Percentiles rank a stretch among this genome's conserved stretches.
These are phyloP conservation scores for Goffeauzyma gilvescens DNA, from an alignment of 768 basidiomycete species.

Conservation along the genomic window DNA sequence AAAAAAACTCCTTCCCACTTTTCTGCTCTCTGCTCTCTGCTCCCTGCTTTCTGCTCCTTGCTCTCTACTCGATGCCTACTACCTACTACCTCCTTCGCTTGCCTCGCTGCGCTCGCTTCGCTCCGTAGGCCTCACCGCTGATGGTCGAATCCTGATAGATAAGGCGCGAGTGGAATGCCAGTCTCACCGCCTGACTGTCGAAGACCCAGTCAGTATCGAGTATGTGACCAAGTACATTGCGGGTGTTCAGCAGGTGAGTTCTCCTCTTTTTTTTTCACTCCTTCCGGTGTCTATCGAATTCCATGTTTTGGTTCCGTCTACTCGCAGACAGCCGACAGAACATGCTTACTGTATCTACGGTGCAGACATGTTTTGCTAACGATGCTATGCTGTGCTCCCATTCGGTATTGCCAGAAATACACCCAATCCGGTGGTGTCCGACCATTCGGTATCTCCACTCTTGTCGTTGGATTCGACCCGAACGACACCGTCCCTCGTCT, in stretches of 20 bases:
- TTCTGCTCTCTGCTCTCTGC: too few species aligned
- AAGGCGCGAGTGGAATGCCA: constrained; percentile 96
- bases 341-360: too few species aligned
- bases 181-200: constrained; percentile 86
- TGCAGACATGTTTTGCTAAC: too few species aligned
- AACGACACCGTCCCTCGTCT: constrained; percentile 68
- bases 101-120: constrained; percentile 4
- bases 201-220: constrained; percentile 94
- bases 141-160: constrained; percentile 93
- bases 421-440: constrained; percentile 97
- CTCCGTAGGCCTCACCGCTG: constrained; percentile 69
- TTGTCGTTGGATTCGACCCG: constrained; percentile 93
- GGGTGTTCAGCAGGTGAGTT: constrained; percentile 86
- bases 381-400: too few species aligned
- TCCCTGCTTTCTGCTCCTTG: too few species aligned
- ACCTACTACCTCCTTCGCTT: not conserved
- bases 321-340: not conserved
- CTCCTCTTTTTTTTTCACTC: not conserved
- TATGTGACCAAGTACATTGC: constrained; percentile 97
- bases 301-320: not conserved
- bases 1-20: too few species aligned
- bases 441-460: constrained; percentile 91
- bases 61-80: not conserved
- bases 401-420: constrained; percentile 45
- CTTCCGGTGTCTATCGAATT: not conserved